phyloP scores from a whole-genome alignment of 345 rosid species.

The Zanthoxylum bungeanum region DNA sequence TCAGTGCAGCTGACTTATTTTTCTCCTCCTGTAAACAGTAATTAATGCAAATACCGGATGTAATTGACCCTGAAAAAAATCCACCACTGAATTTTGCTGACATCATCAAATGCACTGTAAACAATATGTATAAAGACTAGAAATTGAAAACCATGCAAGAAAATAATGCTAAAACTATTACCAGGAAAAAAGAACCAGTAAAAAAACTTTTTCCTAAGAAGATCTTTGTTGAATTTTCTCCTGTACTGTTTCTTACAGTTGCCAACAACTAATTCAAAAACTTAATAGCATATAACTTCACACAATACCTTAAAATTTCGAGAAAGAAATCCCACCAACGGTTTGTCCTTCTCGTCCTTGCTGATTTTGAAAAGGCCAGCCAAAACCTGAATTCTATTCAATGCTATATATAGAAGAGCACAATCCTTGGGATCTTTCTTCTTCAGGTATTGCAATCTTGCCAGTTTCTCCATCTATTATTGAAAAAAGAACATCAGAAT shows the following conservation, averaged over 20 bases:
- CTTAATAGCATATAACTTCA: background rate
- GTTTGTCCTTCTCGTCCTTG: slow-evolving; percentile 86
- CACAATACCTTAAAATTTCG: slow-evolving; percentile 87
- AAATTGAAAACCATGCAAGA: background rate
- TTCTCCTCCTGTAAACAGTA: slow-evolving; percentile 67
- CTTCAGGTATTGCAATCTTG: slow-evolving; percentile 73
- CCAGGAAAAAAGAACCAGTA: background rate
- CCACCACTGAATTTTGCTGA: slow-evolving; percentile 10
- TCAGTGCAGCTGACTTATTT: slow-evolving; percentile 86
- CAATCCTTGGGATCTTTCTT: slow-evolving; percentile 88
- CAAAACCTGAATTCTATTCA: slow-evolving; percentile 88
- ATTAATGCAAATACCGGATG: slow-evolving; percentile 4
- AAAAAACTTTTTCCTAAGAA: background rate
- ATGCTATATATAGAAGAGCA: slow-evolving; percentile 77
- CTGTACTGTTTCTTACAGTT: background rate
- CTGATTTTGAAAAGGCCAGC: slow-evolving; percentile 91
- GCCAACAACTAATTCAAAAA: slow-evolving; percentile 9
- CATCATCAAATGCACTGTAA: background rate
- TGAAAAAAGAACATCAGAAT: background rate
- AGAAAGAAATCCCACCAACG: slow-evolving; percentile 84
- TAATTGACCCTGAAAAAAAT: background rate
- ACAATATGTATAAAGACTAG: background rate
- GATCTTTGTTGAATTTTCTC: background rate
- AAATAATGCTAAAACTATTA: background rate
- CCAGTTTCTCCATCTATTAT: slow-evolving; percentile 84